Evolutionary conservation across 2,329 filamentous ascomycete genomes (phyloP).

Genomic region (Triangularia verruculosa): DNA sequence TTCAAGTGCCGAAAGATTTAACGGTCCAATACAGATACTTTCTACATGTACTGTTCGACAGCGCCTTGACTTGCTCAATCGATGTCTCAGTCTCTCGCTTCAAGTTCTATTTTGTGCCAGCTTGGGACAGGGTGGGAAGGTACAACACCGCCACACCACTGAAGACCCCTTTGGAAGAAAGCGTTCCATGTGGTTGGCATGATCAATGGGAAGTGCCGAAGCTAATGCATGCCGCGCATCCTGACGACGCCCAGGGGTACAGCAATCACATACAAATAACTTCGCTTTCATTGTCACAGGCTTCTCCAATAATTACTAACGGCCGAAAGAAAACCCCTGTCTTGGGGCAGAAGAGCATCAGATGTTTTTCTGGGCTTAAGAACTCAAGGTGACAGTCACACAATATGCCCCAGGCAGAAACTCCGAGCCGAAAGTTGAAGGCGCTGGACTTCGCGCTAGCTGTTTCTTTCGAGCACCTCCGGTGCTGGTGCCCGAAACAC

Average conservation of each 20-base stretch:
- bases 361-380: not conserved
- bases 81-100: not conserved
- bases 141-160: not conserved
- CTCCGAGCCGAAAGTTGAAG: not conserved
- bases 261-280: not conserved
- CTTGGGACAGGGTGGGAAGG: not conserved
- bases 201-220: not conserved
- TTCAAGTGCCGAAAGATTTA: not conserved
- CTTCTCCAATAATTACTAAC: not conserved
- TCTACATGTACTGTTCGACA: not conserved
- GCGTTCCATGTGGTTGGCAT: not conserved
- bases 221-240: not conserved
- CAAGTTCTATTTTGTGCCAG: not conserved
- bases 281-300: not conserved
- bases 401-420: not conserved
- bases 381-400: not conserved
- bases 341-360: not conserved
- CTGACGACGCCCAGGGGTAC: not conserved
- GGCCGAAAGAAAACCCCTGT: not conserved
- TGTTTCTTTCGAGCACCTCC: not conserved
- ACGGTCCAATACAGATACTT: not conserved
- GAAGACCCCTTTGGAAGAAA: not conserved
- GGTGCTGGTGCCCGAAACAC: not conserved
- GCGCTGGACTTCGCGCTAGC: not conserved
- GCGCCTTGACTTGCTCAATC: not conserved